phyloP scores from a whole-genome alignment of 2,329 filamentous ascomycete species.

The Sporothrix schenckii region DNA sequence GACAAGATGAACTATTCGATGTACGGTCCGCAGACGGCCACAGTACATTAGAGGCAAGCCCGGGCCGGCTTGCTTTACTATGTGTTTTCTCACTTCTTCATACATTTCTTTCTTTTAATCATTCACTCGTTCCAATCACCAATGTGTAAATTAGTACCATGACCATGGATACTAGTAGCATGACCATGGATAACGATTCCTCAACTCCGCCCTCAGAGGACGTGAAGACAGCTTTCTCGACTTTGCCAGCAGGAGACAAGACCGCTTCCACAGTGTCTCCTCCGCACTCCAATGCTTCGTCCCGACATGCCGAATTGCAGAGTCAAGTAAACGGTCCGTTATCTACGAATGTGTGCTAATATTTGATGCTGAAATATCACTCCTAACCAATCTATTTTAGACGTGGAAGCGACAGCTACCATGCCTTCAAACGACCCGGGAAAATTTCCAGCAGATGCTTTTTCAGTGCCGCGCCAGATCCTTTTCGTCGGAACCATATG shows the following conservation, averaged over 20 bases:
- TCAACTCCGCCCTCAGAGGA: neutral
- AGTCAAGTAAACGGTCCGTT: neutral
- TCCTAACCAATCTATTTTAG: constrained; percentile 1
- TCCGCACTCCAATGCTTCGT: neutral
- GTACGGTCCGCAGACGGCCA: neutral
- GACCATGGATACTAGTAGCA: neutral
- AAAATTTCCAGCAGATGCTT: neutral
- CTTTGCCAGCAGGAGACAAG: neutral
- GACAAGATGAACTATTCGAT: neutral
- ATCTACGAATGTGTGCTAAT: neutral
- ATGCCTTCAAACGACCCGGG: neutral
- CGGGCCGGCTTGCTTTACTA: neutral
- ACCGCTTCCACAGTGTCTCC: neutral
- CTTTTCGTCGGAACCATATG: constrained; percentile 32
- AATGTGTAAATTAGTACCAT: neutral
- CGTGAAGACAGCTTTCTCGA: neutral
- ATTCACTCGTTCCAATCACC: neutral
- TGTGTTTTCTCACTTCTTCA: neutral
- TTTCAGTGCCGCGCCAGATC: constrained; percentile 12
- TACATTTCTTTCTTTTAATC: neutral
- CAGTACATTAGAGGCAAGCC: neutral
- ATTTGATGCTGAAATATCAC: neutral
- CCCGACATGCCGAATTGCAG: neutral
- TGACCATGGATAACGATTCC: neutral
- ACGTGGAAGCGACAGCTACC: neutral